Percentiles rank a stretch among this genome's conserved stretches.
phyloP scores from a whole-genome alignment of 78 protist genomes.

The Dictyostelium capitatum region DNA sequence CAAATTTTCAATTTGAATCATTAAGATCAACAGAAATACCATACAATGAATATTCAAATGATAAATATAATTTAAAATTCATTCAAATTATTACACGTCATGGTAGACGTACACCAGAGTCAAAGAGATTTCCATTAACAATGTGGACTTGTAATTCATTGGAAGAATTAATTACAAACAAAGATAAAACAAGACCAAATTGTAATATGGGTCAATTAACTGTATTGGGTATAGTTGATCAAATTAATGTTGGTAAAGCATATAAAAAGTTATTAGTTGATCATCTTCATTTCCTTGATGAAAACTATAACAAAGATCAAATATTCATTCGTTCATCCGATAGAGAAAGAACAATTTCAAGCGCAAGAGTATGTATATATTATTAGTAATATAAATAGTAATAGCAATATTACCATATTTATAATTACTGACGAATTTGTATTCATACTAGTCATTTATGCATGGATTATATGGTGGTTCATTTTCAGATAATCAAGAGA shows the following conservation, averaged over 20 bases:
- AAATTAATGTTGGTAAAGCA: constrained; percentile 56
- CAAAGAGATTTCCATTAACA: constrained; percentile 15
- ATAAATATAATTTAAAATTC: constrained; percentile 25
- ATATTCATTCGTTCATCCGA: constrained; percentile 50
- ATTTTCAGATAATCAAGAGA: constrained; percentile 55
- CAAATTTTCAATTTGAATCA: background rate
- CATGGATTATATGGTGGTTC: constrained; percentile 79
- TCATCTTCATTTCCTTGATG: constrained; percentile 19
- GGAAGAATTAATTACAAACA: constrained; percentile 49
- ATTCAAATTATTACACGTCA: constrained; percentile 68
- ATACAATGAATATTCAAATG: constrained; percentile 14
- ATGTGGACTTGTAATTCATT: constrained; percentile 59
- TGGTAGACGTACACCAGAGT: constrained; percentile 78
- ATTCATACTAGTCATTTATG: no score
- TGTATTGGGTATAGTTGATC: constrained; percentile 50
- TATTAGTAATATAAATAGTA: background rate
- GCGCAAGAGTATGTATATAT: constrained; percentile 30
- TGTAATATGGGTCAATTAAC: constrained; percentile 63
- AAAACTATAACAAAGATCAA: constrained; percentile 23
- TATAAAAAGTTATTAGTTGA: constrained; percentile 42
- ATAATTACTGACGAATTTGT: background rate
- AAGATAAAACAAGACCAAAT: constrained; percentile 32
- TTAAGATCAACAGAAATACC: constrained; percentile 24
- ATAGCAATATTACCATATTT: no score
- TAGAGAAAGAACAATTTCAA: constrained; percentile 50